phyloP scores from a whole-genome alignment of 768 basidiomycete species.

The Cystofilobasidium macerans region DNA sequence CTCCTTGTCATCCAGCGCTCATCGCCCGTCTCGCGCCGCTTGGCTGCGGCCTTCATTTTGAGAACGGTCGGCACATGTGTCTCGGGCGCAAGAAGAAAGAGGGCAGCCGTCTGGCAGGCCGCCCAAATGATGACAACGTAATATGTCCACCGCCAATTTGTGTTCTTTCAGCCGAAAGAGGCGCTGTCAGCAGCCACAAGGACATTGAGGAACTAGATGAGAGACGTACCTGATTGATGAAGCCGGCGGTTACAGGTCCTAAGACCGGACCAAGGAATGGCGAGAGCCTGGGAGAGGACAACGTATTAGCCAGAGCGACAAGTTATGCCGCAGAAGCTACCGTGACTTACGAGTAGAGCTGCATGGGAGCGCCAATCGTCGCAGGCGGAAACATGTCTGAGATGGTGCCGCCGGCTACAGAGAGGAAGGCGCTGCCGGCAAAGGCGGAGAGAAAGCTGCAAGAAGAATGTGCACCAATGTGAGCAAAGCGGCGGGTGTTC shows the following conservation, averaged over 20 bases:
- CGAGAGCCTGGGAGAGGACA: too few species aligned
- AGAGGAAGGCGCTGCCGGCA: conserved; percentile 50
- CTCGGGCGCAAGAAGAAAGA: conserved; percentile 58
- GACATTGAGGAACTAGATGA: background rate
- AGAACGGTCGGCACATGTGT: conserved; percentile 56
- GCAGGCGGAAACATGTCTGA: conserved; percentile 46
- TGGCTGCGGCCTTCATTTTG: conserved; percentile 49
- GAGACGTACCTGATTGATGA: background rate
- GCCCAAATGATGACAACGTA: conserved; percentile 61
- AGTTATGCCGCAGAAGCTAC: too few species aligned
- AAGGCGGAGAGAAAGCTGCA: conserved; percentile 43
- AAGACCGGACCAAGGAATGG: conserved; percentile 53
- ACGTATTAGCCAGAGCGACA: too few species aligned
- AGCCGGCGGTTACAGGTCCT: conserved; percentile 2
- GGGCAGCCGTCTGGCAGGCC: conserved; percentile 45
- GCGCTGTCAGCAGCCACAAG: conserved; percentile 22
- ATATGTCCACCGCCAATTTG: conserved; percentile 58
- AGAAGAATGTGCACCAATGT: too few species aligned
- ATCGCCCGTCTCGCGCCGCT: conserved; percentile 52
- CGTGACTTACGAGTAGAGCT: too few species aligned
- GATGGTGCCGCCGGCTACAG: conserved; percentile 53
- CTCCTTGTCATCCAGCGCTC: conserved; percentile 49
- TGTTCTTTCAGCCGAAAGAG: conserved; percentile 43
- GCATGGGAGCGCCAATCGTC: conserved; percentile 45
- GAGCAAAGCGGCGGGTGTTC: too few species aligned